These are phyloP conservation scores for Wickerhamiella siamensis DNA, from an alignment of 805 yeast genomes.

Conservation along the genomic window DNA sequence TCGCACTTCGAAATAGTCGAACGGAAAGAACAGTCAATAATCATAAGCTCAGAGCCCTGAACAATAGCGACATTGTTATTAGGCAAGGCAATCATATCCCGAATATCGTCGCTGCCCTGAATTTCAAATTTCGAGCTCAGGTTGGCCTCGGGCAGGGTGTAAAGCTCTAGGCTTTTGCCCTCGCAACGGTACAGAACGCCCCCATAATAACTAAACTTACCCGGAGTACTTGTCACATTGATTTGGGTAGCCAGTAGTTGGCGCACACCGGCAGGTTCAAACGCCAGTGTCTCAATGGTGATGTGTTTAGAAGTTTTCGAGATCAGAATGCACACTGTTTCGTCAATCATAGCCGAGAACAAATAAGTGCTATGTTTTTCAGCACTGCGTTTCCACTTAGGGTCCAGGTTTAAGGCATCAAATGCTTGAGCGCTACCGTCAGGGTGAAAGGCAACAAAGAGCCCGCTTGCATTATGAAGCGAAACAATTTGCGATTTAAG, in stretches of 20 bases:
- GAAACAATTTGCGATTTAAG: slow-evolving; percentile 7
- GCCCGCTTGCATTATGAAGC: slow-evolving; percentile 3
- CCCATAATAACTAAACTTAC: slow-evolving; percentile 4
- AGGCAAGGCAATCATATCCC: slow-evolving; percentile 12
- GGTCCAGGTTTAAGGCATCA: neutral
- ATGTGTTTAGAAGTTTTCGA: neutral
- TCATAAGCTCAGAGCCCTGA: slow-evolving; percentile 4
- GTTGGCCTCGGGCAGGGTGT: slow-evolving; percentile 5
- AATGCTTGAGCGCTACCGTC: slow-evolving; percentile 3
- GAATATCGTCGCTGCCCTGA: slow-evolving; percentile 3
- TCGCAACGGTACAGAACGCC: slow-evolving; percentile 6
- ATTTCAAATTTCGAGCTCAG: slow-evolving; percentile 6
- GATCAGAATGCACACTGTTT: neutral
- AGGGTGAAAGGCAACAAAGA: slow-evolving; percentile 3
- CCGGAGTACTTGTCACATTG: neutral
- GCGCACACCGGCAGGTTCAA: neutral
- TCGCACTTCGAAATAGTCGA: slow-evolving; percentile 7
- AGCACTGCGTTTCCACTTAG: slow-evolving; percentile 1
- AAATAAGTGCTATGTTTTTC: neutral
- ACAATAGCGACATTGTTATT: slow-evolving; percentile 10
- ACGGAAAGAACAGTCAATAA: slow-evolving; percentile 14
- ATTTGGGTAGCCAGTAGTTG: slow-evolving; percentile 1
- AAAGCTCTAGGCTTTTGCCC: slow-evolving; percentile 1
- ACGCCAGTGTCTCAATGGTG: slow-evolving; percentile 1
- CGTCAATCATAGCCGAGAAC: slow-evolving; percentile 6